Evolutionary conservation across 257 asterid genomes (phyloP).

Genomic region (Solanum arcanum): DNA sequence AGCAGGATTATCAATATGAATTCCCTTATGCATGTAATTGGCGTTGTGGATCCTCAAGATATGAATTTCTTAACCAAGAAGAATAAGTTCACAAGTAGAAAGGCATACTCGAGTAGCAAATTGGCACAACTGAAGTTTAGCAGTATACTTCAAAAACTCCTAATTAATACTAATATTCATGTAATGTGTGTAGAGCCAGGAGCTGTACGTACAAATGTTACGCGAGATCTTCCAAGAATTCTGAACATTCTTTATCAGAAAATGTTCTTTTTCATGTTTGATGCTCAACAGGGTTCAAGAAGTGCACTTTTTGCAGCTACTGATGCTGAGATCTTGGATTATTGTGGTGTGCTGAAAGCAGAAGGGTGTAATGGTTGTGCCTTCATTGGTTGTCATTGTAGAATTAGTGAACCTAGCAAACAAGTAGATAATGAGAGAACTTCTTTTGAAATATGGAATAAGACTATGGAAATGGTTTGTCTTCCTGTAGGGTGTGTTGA

Average conservation of each 20-base stretch:
- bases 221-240: constrained; percentile 22
- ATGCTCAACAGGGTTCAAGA: constrained; percentile 12
- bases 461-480: constrained; percentile 8
- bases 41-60: constrained; percentile 93
- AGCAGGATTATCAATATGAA: constrained; percentile 86
- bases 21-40: constrained; percentile 68
- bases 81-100: constrained; percentile 57
- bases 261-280: not conserved
- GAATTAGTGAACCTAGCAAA: constrained; percentile 1
- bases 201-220: constrained; percentile 90
- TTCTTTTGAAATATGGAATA: constrained; percentile 2
- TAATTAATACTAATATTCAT: constrained; percentile 81
- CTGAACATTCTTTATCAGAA: not conserved
- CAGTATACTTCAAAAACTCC: constrained; percentile 70
- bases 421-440: not conserved
- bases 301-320: constrained; percentile 16
- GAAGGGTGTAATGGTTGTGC: constrained; percentile 2
- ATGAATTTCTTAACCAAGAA: constrained; percentile 78
- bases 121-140: constrained; percentile 89
- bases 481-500: constrained; percentile 6
- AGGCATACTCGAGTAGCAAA: constrained; percentile 76
- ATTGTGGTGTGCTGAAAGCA: constrained; percentile 1
- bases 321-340: not conserved
- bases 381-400: constrained; percentile 1
- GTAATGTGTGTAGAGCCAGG: constrained; percentile 83